Conservation (phyloP, 306 rosid genomes). For the Morella rubra region DNA sequence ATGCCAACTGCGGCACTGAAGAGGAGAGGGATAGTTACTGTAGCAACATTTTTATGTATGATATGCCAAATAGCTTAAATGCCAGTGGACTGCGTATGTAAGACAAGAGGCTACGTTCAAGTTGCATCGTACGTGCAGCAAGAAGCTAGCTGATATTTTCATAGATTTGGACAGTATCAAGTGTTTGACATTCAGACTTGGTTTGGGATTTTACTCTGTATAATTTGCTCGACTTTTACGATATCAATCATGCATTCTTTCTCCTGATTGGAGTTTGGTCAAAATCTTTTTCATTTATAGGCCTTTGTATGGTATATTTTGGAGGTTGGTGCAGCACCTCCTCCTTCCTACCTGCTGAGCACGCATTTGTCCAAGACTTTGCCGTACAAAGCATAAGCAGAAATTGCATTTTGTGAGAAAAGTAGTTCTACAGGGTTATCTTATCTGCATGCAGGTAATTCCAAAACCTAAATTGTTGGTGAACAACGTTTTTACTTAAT, state of each 20-base stretch:
- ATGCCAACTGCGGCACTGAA: slow-evolving; percentile 44
- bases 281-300: background rate
- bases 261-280: background rate
- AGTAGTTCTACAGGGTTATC: background rate
- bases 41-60: slow-evolving; percentile 46
- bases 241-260: slow-evolving; percentile 10
- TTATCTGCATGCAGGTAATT: background rate
- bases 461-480: background rate
- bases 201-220: background rate
- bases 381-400: background rate
- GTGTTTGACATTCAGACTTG: background rate
- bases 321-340: too few species aligned
- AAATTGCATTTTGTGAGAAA: background rate
- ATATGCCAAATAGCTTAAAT: slow-evolving; percentile 42
- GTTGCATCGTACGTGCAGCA: slow-evolving; percentile 7
- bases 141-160: background rate
- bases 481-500: background rate
- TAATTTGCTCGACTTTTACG: background rate
- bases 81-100: slow-evolving; percentile 36
- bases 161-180: background rate
- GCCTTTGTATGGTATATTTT: too few species aligned
- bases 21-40: slow-evolving; percentile 62
- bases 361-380: background rate
- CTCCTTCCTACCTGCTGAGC: too few species aligned
- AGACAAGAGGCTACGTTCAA: slow-evolving; percentile 10